Evolutionary conservation across 2,329 filamentous ascomycete species (phyloP).

Genomic region (Chalaropsis ovoidea): DNA sequence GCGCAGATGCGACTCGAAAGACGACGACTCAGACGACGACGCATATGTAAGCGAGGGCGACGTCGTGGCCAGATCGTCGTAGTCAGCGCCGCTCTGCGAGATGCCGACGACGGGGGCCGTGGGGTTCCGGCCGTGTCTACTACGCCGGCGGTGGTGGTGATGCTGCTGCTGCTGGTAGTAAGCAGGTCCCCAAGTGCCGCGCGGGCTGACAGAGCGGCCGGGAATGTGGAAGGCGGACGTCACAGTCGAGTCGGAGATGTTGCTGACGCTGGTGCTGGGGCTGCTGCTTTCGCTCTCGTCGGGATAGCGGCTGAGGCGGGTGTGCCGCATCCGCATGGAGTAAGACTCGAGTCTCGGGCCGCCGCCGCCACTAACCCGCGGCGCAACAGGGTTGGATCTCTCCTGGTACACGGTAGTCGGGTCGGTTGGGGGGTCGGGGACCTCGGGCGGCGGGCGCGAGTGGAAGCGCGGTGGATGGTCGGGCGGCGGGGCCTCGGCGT

Average conservation of each 20-base stretch:
- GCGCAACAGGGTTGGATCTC: neutral
- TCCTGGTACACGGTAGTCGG: neutral
- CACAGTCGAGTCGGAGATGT: conserved; percentile 21
- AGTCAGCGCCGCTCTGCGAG: neutral
- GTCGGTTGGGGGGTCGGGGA: neutral
- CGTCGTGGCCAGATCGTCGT: conserved; percentile 11
- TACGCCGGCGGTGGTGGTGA: neutral
- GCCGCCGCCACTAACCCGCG: neutral
- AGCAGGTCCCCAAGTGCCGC: neutral
- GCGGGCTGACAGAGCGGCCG: neutral
- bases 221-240: conserved; percentile 16
- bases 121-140: neutral
- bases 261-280: conserved; percentile 3
- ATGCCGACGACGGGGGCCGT: conserved; percentile 3
- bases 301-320: neutral
- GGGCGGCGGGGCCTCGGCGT: neutral
- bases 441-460: neutral
- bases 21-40: conserved; percentile 19
- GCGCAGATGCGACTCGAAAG: conserved; percentile 9
- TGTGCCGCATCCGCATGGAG: conserved; percentile 5
- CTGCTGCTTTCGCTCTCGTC: conserved; percentile 1
- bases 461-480: neutral
- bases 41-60: conserved; percentile 12
- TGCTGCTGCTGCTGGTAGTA: neutral
- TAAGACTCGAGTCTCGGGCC: conserved; percentile 14